These are phyloP conservation scores for Rosellinia necatrix DNA, from an alignment of 2,329 filamentous ascomycete species.

Conservation along the genomic window DNA sequence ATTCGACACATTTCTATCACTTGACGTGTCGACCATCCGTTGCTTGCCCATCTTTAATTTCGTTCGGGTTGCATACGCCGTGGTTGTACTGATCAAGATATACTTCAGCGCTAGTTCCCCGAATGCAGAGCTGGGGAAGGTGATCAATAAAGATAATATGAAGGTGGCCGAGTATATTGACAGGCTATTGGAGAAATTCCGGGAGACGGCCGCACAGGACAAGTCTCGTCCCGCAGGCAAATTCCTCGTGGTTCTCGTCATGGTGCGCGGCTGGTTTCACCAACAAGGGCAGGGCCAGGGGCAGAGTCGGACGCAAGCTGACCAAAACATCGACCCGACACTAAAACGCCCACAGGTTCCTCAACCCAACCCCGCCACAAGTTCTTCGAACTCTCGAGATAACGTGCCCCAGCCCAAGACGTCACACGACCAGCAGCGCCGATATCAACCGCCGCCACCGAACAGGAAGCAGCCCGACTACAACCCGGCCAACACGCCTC, in stretches of 20 bases:
- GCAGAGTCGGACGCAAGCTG: conserved; percentile 24
- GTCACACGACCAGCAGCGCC: conserved; percentile 26
- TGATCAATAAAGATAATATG: conserved; percentile 71
- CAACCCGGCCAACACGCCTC: conserved; percentile 53
- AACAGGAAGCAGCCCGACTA: conserved; percentile 36
- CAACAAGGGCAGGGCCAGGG: conserved; percentile 47
- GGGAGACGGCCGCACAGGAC: conserved; percentile 64
- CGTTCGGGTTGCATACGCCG: conserved; percentile 72
- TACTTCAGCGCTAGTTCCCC: conserved; percentile 69
- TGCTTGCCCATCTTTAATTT: conserved; percentile 73
- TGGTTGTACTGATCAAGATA: conserved; percentile 75
- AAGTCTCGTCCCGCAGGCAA: conserved; percentile 69
- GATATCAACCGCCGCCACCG: conserved; percentile 29
- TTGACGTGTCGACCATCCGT: conserved; percentile 63
- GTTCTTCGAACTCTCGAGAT: background rate
- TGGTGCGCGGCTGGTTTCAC: conserved; percentile 73
- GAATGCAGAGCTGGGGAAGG: conserved; percentile 68
- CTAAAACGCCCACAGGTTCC: conserved; percentile 8
- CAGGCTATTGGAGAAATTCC: conserved; percentile 70
- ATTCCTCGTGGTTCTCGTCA: conserved; percentile 71
- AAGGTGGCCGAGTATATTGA: conserved; percentile 70
- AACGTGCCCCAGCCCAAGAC: conserved; percentile 1
- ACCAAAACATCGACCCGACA: conserved; percentile 21
- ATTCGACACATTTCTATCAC: conserved; percentile 66
- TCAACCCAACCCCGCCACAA: background rate